Conservation (phyloP, 208 protist species). For the Trypanosoma avium region DNA sequence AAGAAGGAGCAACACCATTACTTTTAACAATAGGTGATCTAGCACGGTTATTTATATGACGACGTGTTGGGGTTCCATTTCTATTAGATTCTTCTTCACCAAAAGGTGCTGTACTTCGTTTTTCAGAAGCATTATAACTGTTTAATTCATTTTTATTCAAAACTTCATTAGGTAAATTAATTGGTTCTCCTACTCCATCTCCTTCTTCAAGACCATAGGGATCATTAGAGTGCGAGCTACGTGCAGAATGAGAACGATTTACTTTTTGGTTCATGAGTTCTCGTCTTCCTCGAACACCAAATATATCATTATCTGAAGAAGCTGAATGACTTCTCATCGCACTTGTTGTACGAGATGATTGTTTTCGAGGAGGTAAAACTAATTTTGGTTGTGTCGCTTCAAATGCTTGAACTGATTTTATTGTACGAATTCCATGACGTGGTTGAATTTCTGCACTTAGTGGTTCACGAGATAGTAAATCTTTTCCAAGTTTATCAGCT, state of each 20-base stretch:
- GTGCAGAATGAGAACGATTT: background rate
- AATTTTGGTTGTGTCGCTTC: conserved; percentile 18
- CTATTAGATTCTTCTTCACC: conserved; percentile 1
- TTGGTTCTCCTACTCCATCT: background rate
- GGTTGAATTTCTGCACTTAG: background rate
- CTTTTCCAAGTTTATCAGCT: conserved; percentile 11
- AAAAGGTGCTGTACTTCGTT: background rate
- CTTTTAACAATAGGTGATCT: background rate
- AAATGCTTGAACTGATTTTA: conserved; percentile 10
- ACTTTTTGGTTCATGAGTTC: conserved; percentile 4
- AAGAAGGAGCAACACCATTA: background rate
- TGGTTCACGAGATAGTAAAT: conserved; percentile 1
- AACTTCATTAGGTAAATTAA: background rate
- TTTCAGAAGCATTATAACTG: background rate
- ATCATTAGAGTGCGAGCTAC: conserved; percentile 3
- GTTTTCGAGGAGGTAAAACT: conserved; percentile 6
- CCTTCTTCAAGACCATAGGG: conserved; percentile 7
- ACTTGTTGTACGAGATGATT: conserved; percentile 13
- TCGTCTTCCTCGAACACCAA: conserved; percentile 37
- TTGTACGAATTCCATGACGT: conserved; percentile 10
- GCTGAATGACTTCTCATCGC: conserved; percentile 20
- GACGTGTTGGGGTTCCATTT: conserved; percentile 2
- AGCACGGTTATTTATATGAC: background rate
- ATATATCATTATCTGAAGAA: conserved; percentile 41
- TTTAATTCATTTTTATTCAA: background rate